phyloP scores from a whole-genome alignment of 2,329 filamentous ascomycete genomes.

The Cladosporium sp. region DNA sequence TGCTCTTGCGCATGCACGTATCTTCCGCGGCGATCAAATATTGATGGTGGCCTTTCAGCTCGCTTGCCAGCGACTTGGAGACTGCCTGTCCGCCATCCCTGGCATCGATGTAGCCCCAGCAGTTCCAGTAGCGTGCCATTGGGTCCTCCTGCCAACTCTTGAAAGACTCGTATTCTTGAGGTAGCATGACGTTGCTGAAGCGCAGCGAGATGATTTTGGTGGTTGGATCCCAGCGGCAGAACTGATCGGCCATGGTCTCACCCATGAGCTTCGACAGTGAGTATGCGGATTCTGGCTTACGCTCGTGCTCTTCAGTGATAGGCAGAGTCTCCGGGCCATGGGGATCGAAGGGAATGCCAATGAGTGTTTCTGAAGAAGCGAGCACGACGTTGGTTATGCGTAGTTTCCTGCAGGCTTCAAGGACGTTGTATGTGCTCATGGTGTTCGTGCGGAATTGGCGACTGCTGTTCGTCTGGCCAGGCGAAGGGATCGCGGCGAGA shows the following conservation, averaged over 20 bases:
- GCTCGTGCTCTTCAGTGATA: constrained; percentile 30
- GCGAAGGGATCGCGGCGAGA: constrained; percentile 31
- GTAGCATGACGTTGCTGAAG: constrained; percentile 33
- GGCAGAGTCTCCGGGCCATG: constrained; percentile 26
- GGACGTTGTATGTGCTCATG: constrained; percentile 31
- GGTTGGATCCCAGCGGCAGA: constrained; percentile 28
- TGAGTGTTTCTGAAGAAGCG: constrained; percentile 31
- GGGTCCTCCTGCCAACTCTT: constrained; percentile 30
- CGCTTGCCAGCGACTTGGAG: constrained; percentile 25
- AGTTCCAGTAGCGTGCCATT: constrained; percentile 31
- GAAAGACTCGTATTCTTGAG: constrained; percentile 28
- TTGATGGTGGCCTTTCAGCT: constrained; percentile 28
- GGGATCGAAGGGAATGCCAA: constrained; percentile 31
- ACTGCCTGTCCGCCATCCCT: constrained; percentile 30
- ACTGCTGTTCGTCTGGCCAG: constrained; percentile 29
- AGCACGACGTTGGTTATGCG: constrained; percentile 31
- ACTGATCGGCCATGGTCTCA: constrained; percentile 31
- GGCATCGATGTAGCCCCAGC: constrained; percentile 31
- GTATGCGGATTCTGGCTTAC: constrained; percentile 29
- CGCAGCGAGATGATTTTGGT: constrained; percentile 29
- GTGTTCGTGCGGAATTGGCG: constrained; percentile 32
- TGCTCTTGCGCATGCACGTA: constrained; percentile 30
- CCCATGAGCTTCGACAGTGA: constrained; percentile 29
- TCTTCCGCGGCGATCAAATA: constrained; percentile 30
- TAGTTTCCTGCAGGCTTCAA: constrained; percentile 30